phyloP scores from a whole-genome alignment of 2,329 filamentous ascomycete species.

The Ophidiomyces ophidiicola region DNA sequence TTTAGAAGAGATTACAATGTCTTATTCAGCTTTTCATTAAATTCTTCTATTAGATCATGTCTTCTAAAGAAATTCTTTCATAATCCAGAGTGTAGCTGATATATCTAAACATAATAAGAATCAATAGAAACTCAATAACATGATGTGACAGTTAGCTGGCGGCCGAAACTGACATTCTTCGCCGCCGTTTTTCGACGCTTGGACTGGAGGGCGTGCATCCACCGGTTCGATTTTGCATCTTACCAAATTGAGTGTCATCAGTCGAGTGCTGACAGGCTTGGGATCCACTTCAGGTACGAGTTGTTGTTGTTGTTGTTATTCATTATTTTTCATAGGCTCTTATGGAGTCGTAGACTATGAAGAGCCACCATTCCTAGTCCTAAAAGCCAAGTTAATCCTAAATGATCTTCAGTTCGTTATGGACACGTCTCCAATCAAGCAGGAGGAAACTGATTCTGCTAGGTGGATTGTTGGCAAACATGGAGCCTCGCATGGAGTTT shows the following conservation, averaged over 20 bases:
- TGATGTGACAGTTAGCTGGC: not conserved
- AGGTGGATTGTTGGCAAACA: conserved; percentile 16
- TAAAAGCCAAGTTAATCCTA: conserved; percentile 10
- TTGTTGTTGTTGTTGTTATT: too few relatives aligned
- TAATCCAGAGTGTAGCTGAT: too few relatives aligned
- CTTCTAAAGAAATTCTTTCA: too few relatives aligned
- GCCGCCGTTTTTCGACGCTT: not conserved
- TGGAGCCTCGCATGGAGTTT: conserved; percentile 10
- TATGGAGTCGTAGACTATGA: too few relatives aligned
- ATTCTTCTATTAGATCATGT: too few relatives aligned
- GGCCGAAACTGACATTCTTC: not conserved
- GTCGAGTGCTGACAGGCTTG: conserved; percentile 6
- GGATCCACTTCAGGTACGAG: conserved; percentile 6
- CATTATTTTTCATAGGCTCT: too few relatives aligned
- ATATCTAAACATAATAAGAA: too few relatives aligned
- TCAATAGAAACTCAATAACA: not conserved
- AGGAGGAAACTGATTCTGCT: conserved; percentile 13
- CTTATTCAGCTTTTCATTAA: too few relatives aligned
- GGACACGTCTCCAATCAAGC: conserved; percentile 5
- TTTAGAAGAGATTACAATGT: too few relatives aligned
- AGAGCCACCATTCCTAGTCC: conserved; percentile 2
- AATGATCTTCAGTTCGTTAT: conserved; percentile 10
- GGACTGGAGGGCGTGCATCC: conserved; percentile 12
- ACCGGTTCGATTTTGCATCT: conserved; percentile 12
- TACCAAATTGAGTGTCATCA: conserved; percentile 1